phyloP scores from a whole-genome alignment of 257 asterid species.

The Ophiorrhiza pumila region DNA sequence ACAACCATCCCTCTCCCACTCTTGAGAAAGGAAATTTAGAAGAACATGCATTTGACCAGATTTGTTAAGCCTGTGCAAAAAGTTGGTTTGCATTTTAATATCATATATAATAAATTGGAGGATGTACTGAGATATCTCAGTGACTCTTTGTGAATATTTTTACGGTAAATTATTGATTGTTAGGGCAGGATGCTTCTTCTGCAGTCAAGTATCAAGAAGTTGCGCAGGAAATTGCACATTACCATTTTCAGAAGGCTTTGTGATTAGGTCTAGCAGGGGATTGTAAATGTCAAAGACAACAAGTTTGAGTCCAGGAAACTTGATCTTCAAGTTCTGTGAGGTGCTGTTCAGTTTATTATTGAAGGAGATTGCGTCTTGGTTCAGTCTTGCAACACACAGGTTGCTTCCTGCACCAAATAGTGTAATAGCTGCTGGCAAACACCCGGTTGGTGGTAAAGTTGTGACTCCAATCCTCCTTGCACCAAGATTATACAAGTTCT shows the following conservation, averaged over 20 bases:
- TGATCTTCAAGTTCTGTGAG: slow-evolving; percentile 49
- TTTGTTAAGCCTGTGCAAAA: background rate
- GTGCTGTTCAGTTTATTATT: slow-evolving; percentile 60
- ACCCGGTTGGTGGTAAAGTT: slow-evolving; percentile 69
- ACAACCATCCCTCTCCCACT: background rate
- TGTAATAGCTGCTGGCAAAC: slow-evolving; percentile 85
- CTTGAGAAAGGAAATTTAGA: background rate
- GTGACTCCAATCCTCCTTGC: slow-evolving; percentile 78
- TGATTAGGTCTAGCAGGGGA: slow-evolving; percentile 59
- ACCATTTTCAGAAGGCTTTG: slow-evolving; percentile 59
- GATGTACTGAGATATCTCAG: background rate
- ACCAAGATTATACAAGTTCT: slow-evolving; percentile 59
- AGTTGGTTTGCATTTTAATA: background rate
- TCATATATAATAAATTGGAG: background rate
- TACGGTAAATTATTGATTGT: background rate
- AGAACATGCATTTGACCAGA: background rate
- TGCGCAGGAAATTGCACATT: too few relatives aligned
- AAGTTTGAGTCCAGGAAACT: slow-evolving; percentile 61
- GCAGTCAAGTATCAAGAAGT: slow-evolving; percentile 1
- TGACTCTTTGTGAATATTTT: background rate
- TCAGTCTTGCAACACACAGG: slow-evolving; percentile 57
- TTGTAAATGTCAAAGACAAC: slow-evolving; percentile 73
- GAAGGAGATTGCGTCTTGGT: slow-evolving; percentile 59
- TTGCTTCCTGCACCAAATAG: slow-evolving; percentile 63
- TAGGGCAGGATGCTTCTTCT: slow-evolving; percentile 8